phyloP scores from a whole-genome alignment of 23 red algal species.

The Gracilaria domingensis region DNA sequence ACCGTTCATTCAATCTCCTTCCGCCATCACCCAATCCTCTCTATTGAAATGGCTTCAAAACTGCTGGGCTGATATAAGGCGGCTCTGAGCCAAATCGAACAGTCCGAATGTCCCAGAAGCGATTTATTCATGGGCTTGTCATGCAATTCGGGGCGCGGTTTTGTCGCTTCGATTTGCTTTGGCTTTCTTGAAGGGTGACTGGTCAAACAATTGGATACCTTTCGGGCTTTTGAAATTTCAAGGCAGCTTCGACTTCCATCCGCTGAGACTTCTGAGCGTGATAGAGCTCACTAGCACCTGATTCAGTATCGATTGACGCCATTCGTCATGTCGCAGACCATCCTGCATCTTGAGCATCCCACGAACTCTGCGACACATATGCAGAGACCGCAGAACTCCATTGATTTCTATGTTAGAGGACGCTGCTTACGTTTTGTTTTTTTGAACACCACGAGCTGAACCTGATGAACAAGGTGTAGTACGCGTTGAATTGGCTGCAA shows the following conservation, averaged over 20 bases:
- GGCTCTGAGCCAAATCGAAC: conserved; percentile 34
- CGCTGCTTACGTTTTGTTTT: no score
- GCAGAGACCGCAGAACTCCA: conserved; percentile 45
- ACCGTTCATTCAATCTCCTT: conserved; percentile 54
- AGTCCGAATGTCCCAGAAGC: conserved; percentile 21
- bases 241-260: conserved; percentile 13
- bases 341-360: conserved; percentile 62
- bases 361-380: conserved; percentile 26
- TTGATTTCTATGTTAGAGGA: conserved; percentile 52
- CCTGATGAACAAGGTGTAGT: no score
- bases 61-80: conserved; percentile 20
- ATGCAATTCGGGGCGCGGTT: conserved; percentile 37
- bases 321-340: conserved; percentile 64
- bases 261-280: conserved; percentile 17
- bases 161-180: conserved; percentile 51
- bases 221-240: conserved; percentile 65
- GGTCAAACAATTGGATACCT: conserved; percentile 41
- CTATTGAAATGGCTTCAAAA: conserved; percentile 23
- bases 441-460: no score
- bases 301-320: conserved; percentile 58
- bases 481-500: no score
- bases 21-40: conserved; percentile 44
- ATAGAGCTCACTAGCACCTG: conserved; percentile 61
- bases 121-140: conserved; percentile 29
- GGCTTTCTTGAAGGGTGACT: conserved; percentile 63